phyloP scores from a whole-genome alignment of 257 asterid species.

The Capsicum chinense region DNA sequence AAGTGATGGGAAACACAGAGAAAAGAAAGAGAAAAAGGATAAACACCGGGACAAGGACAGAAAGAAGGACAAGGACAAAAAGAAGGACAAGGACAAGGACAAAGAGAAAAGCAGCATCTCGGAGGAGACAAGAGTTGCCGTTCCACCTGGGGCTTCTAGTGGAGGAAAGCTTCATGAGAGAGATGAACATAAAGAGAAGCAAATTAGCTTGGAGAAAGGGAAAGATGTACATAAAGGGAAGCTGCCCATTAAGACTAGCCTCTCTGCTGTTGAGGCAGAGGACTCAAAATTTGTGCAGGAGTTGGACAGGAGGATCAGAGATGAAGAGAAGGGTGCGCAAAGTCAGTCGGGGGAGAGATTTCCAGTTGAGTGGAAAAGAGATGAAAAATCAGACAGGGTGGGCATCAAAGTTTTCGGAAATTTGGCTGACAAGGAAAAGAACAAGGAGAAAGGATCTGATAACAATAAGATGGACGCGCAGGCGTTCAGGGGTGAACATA shows the following conservation, averaged over 20 bases:
- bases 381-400: constrained; percentile 39
- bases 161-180: constrained; percentile 44
- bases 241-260: constrained; percentile 40
- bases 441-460: constrained; percentile 48
- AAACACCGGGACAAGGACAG: constrained; percentile 64
- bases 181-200: constrained; percentile 40
- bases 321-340: constrained; percentile 43
- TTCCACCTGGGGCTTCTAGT: constrained; percentile 43
- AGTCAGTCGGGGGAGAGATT: constrained; percentile 48
- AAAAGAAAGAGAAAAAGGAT: constrained; percentile 67
- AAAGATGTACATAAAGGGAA: constrained; percentile 40
- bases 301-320: constrained; percentile 62
- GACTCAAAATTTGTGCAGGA: constrained; percentile 64
- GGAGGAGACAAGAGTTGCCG: constrained; percentile 57
- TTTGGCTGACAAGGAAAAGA: constrained; percentile 44
- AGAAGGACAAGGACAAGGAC: constrained; percentile 50
- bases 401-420: constrained; percentile 40
- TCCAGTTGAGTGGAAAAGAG: constrained; percentile 43
- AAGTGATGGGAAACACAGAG: constrained; percentile 60
- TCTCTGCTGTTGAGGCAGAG: constrained; percentile 40
- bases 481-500: constrained; percentile 38
- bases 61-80: constrained; percentile 50
- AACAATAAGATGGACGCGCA: constrained; percentile 43
- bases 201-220: constrained; percentile 27
- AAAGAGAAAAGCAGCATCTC: constrained; percentile 63